Evolutionary conservation across 106 monocot species (phyloP).

Genomic region (Vanilla planifolia): DNA sequence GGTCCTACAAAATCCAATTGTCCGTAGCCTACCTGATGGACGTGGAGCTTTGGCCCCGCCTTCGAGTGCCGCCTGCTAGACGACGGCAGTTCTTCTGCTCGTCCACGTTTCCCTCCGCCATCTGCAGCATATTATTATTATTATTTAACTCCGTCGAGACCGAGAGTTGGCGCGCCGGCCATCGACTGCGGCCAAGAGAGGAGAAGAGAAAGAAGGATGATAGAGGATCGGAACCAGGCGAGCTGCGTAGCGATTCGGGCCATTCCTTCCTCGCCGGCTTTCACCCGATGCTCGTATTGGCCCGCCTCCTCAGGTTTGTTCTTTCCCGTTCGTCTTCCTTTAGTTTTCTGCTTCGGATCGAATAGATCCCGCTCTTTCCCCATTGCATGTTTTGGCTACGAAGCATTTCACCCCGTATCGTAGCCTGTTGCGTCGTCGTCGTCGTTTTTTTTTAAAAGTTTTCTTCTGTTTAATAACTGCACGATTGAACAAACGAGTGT

Average conservation of each 20-base stretch:
- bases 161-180: too few species aligned
- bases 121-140: too few species aligned
- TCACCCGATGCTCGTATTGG: slow-evolving; percentile 28
- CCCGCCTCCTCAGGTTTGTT: slow-evolving; percentile 21
- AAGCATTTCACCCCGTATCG: background rate
- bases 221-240: slow-evolving; percentile 16
- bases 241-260: slow-evolving; percentile 36
- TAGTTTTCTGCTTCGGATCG: background rate
- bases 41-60: too few species aligned
- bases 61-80: too few species aligned
- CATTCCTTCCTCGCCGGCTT: slow-evolving; percentile 21
- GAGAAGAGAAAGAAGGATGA: slow-evolving; percentile 12
- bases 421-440: too few species aligned
- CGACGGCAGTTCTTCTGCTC: too few species aligned
- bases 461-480: background rate
- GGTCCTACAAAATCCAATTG: too few species aligned
- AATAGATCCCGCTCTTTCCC: background rate
- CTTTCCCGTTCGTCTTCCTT: background rate
- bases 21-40: too few species aligned
- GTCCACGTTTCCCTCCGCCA: too few species aligned
- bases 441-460: too few species aligned
- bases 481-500: background rate
- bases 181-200: too few species aligned
- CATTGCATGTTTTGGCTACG: background rate
- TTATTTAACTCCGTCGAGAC: too few species aligned